Conservation (phyloP, 768 basidiomycete species). For the Leccinum variicolor region DNA sequence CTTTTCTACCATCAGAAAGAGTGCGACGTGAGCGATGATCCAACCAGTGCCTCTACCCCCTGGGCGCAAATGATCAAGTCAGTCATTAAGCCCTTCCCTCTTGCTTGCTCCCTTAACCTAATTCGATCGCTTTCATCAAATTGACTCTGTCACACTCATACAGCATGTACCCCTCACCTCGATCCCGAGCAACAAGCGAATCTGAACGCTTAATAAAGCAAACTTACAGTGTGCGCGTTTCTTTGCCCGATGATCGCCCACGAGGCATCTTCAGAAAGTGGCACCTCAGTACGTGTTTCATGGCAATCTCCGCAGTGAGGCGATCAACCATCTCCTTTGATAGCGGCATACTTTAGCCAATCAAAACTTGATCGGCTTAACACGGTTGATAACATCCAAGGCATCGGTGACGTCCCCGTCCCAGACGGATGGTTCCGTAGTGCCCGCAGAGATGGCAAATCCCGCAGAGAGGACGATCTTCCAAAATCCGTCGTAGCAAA, state of each 20-base stretch:
- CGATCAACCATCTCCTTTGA: constrained; percentile 7
- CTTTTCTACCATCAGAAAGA: constrained; percentile 55
- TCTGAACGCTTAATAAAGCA: constrained; percentile 50
- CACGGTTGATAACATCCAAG: constrained; percentile 68
- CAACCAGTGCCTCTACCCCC: constrained; percentile 52
- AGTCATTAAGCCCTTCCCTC: constrained; percentile 27
- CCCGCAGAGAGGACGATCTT: constrained; percentile 37
- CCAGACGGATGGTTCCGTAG: constrained; percentile 80
- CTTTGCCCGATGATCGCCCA: constrained; percentile 41
- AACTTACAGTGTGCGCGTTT: constrained; percentile 51
- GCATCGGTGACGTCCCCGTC: constrained; percentile 60
- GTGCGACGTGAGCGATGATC: constrained; percentile 38
- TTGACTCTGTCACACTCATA: constrained; percentile 13
- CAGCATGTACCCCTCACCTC: constrained; percentile 39
- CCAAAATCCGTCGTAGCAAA: constrained; percentile 48
- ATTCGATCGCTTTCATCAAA: constrained; percentile 20
- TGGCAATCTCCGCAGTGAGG: constrained; percentile 28
- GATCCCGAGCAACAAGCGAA: constrained; percentile 36
- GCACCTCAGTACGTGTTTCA: constrained; percentile 47
- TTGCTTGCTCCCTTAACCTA: constrained; percentile 27
- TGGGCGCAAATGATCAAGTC: constrained; percentile 77
- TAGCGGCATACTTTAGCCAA: constrained; percentile 85
- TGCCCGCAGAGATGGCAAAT: constrained; percentile 64
- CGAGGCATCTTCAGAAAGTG: constrained; percentile 46
- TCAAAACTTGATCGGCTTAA: constrained; percentile 66